Percentiles rank a stretch among this genome's conserved stretches.
These are phyloP conservation scores for Fusarium armeniacum DNA, from an alignment of 2,329 filamentous ascomycete species.

Conservation along the genomic window DNA sequence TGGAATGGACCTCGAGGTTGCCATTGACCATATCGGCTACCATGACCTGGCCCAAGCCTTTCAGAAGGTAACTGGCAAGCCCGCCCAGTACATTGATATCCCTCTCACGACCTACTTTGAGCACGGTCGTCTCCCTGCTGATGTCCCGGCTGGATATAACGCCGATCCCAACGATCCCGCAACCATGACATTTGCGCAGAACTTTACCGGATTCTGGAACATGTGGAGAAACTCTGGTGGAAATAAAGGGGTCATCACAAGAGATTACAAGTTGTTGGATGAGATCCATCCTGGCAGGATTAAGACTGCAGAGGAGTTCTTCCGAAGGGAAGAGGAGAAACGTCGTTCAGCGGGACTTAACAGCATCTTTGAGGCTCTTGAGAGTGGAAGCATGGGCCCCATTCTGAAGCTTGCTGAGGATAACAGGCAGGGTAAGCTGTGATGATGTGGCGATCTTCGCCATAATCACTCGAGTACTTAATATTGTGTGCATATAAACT, in stretches of 20 bases:
- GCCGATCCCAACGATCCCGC: not conserved
- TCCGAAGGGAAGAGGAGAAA: not conserved
- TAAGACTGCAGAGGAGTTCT: not conserved
- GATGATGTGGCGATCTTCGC: too few species aligned
- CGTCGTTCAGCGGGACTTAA: too few species aligned
- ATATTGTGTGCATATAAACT: too few species aligned
- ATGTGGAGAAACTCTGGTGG: not conserved
- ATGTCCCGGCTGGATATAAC: not conserved
- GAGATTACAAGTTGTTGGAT: not conserved
- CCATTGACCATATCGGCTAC: not conserved
- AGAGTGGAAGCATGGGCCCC: too few species aligned
- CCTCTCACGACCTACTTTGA: not conserved
- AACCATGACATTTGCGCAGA: not conserved
- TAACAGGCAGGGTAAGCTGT: too few species aligned
- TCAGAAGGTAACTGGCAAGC: not conserved
- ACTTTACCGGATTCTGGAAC: not conserved
- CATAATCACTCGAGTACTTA: too few species aligned
- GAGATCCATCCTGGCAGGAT: not conserved
- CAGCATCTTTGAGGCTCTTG: too few species aligned
- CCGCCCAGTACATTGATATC: not conserved
- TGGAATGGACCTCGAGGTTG: not conserved
- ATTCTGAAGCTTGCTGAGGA: too few species aligned
- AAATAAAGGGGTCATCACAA: not conserved
- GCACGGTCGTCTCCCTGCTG: too few species aligned
- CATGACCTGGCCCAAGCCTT: rapidly evolving